A percentile compares a stretch with the other conserved stretches of the same genome.
Conservation (phyloP, 306 rosid genomes). For the Sesbania bispinosa region DNA sequence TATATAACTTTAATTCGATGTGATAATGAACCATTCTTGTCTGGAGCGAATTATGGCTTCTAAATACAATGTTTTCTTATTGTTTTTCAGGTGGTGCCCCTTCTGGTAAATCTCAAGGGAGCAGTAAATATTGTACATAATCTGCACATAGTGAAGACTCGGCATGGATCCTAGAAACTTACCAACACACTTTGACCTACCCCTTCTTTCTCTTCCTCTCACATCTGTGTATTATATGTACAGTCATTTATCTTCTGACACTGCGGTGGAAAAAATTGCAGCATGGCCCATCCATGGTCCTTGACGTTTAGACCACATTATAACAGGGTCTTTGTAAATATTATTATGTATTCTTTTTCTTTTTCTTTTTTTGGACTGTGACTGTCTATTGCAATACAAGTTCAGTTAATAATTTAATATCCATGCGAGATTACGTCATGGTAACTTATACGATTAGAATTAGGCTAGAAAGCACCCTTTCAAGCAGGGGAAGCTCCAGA, state of each 20-base stretch:
- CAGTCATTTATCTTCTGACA: conserved; percentile 9
- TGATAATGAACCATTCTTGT: background rate
- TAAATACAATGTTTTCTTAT: background rate
- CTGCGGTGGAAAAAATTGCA: background rate
- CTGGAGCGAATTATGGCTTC: background rate
- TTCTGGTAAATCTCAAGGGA: conserved; percentile 62
- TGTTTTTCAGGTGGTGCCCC: conserved; percentile 87
- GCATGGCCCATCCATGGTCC: background rate
- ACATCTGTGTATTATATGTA: conserved; percentile 22
- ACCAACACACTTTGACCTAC: too few species aligned
- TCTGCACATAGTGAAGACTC: conserved; percentile 34
- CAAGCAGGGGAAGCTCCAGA: too few species aligned
- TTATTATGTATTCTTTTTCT: background rate
- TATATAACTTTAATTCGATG: background rate
- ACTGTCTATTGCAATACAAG: too few species aligned
- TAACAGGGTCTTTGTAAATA: conserved; percentile 22
- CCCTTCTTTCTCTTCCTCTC: background rate
- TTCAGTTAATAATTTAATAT: too few species aligned
- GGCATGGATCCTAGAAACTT: background rate
- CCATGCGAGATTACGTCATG: background rate
- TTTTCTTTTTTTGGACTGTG: too few species aligned
- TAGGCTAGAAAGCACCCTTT: too few species aligned
- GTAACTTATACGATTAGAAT: too few species aligned
- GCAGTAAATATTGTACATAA: conserved; percentile 40
- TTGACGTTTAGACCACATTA: background rate